A percentile compares a stretch with the other conserved stretches of the same genome.
Conservation (phyloP, 192 early-diverging fungal genomes). For the Mortierella hygrophila region DNA sequence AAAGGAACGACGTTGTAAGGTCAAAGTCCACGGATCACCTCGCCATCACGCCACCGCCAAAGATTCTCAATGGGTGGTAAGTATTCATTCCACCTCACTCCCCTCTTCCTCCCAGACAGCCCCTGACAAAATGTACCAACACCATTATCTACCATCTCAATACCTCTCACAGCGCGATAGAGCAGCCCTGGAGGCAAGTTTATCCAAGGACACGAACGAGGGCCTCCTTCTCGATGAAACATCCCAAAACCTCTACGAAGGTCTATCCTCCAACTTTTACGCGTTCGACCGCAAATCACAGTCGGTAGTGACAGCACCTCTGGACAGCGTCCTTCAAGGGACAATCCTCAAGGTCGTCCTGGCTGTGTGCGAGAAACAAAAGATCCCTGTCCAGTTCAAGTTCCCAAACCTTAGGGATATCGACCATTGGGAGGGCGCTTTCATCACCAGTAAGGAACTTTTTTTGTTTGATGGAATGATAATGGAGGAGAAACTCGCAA, state of each 20-base stretch:
- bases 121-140: background rate
- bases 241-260: slow-evolving; percentile 70
- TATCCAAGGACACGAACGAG: slow-evolving; percentile 65
- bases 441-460: slow-evolving; percentile 68
- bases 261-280: slow-evolving; percentile 78
- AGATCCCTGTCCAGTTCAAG: slow-evolving; percentile 62
- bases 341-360: slow-evolving; percentile 73
- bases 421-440: slow-evolving; percentile 69
- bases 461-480: background rate
- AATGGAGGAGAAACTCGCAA: background rate
- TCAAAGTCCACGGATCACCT: slow-evolving; percentile 65
- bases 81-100: background rate
- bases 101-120: background rate
- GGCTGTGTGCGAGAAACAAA: slow-evolving; percentile 61
- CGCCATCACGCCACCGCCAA: slow-evolving; percentile 66
- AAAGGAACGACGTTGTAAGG: slow-evolving; percentile 38
- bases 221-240: slow-evolving; percentile 67
- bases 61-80: slow-evolving; percentile 74
- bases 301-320: slow-evolving; percentile 62
- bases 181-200: slow-evolving; percentile 51
- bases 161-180: slow-evolving; percentile 57
- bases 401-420: slow-evolving; percentile 66
- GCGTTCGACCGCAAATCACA: slow-evolving; percentile 43
- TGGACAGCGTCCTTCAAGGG: slow-evolving; percentile 66
- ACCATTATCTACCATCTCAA: background rate